A percentile compares a stretch with the other conserved stretches of the same genome.
Conservation (phyloP, 768 basidiomycete genomes). For the Bullera alba region DNA sequence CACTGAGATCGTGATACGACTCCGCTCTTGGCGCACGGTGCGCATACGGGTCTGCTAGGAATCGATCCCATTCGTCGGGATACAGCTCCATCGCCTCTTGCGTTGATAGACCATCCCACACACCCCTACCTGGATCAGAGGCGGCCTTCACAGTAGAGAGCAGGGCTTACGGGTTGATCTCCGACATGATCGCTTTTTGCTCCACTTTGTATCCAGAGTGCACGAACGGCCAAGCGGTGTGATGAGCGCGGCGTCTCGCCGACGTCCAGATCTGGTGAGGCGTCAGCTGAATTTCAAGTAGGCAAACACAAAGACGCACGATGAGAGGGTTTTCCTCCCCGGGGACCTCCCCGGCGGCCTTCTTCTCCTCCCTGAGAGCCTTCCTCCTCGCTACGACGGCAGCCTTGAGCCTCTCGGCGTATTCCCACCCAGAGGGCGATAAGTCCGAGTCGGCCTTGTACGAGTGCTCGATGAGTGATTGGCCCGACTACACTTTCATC, state of each 20-base stretch:
- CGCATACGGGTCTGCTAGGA: constrained; percentile 84
- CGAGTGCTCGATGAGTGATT: constrained; percentile 95
- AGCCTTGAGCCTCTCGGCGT: constrained; percentile 79
- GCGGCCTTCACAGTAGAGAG: background rate
- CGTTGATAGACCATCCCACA: constrained; percentile 92
- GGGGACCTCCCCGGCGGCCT: constrained; percentile 52
- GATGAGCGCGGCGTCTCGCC: constrained; percentile 81
- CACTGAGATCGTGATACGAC: constrained; percentile 80
- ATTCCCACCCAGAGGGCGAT: constrained; percentile 91
- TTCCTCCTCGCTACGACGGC: constrained; percentile 79
- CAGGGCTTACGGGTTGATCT: constrained; percentile 79
- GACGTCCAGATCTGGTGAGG: constrained; percentile 91
- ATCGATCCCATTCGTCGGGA: constrained; percentile 88
- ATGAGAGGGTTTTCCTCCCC: constrained; percentile 42
- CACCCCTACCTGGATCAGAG: constrained; percentile 27
- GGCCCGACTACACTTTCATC: constrained; percentile 65
- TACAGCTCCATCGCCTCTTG: constrained; percentile 84
- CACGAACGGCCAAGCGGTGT: constrained; percentile 90
- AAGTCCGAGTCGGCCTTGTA: constrained; percentile 98
- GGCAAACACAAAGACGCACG: constrained; percentile 18
- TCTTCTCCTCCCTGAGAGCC: constrained; percentile 63
- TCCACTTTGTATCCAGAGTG: constrained; percentile 62
- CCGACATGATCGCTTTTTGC: constrained; percentile 92
- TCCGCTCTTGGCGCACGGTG: constrained; percentile 89
- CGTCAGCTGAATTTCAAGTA: background rate